A percentile compares a stretch with the other conserved stretches of the same genome.
These are phyloP conservation scores for Solanum chilense DNA, from an alignment of 257 asterid species.

Conservation along the genomic window DNA sequence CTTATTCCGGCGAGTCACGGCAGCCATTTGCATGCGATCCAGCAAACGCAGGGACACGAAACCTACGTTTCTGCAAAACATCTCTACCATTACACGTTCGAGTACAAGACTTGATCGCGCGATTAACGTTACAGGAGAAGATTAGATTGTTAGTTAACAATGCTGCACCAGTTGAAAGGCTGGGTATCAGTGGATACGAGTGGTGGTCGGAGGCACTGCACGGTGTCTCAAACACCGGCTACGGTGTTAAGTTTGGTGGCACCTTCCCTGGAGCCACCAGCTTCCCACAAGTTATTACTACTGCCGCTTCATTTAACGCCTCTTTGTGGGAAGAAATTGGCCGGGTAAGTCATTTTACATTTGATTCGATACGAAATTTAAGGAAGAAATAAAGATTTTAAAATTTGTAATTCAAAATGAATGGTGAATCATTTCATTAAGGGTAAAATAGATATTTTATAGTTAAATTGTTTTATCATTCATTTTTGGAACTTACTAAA, in stretches of 20 bases:
- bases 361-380: too few relatives aligned
- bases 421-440: too few relatives aligned
- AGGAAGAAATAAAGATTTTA: too few relatives aligned
- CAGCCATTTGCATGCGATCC: conserved; percentile 78
- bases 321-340: conserved; percentile 85
- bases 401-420: too few relatives aligned
- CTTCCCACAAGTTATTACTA: conserved; percentile 86
- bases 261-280: conserved; percentile 73
- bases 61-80: conserved; percentile 38
- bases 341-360: conserved; percentile 24
- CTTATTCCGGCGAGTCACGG: conserved; percentile 23
- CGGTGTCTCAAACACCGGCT: conserved; percentile 78
- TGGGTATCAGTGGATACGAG: conserved; percentile 71
- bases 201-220: conserved; percentile 99
- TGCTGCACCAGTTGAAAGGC: conserved; percentile 71
- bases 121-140: conserved; percentile 62
- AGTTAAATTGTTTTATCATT: too few relatives aligned
- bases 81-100: conserved; percentile 45
- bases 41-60: conserved; percentile 21
- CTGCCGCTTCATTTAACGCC: conserved; percentile 69
- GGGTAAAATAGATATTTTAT: too few relatives aligned
- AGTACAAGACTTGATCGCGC: conserved; percentile 52
- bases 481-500: too few relatives aligned
- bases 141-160: conserved; percentile 55
- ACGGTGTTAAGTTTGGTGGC: conserved; percentile 67